Base-by-base conservation (phyloP, 805 yeast genomes). In the Kuraishia ogatae region DNA sequence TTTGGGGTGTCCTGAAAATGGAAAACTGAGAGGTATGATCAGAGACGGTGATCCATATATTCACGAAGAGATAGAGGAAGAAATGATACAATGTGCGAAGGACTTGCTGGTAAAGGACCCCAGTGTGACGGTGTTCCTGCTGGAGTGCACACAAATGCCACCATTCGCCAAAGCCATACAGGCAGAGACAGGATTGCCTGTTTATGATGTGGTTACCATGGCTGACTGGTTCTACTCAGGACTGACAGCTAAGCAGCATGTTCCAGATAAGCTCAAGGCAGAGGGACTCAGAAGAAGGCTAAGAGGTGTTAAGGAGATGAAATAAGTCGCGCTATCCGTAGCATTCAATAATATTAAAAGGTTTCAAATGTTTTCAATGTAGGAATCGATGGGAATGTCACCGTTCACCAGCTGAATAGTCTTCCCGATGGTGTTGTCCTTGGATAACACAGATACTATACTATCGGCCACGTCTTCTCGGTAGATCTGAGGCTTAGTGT, bases 401-500 rank as follows among this genome's bases (percentile, higher is more conserved):
- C 85, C 85, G 55, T 72, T 70, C 39, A 72, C 65, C 54, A 81
- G 63, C 21, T 79, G 75, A 52, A 77, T 71, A 6, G 77, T 67
- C 65, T 74, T 77, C 22, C 74, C 71, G 43, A 65, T 67, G 0
- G 83, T 75, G 6, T 57, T 61, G n/a, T 65, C 67, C 49, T 72
- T 62, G 53, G 67, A 64, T 58, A 81, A 60, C 2, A 70, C 60
- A 52, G 71, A 71, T 17, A 71, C 65, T 8, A 80, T 71, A 24
- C 72, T 74, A 43, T 56, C 55, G 3, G 88, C 88, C 19, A 84
- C 87, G 62, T 84, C 87, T 22, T 69, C 81, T 57, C 88, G 74
- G 39, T 71, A 62, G 47, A 79, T 65, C 8, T 61, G 35, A 23
- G 70, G 73, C 10, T 55, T 52, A 13, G 63, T 6, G 8, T 47